A percentile compares a stretch with the other conserved stretches of the same genome.
These are phyloP conservation scores for Globisporangium perplexum DNA, from an alignment of 352 stramenopile species.

Conservation along the genomic window DNA sequence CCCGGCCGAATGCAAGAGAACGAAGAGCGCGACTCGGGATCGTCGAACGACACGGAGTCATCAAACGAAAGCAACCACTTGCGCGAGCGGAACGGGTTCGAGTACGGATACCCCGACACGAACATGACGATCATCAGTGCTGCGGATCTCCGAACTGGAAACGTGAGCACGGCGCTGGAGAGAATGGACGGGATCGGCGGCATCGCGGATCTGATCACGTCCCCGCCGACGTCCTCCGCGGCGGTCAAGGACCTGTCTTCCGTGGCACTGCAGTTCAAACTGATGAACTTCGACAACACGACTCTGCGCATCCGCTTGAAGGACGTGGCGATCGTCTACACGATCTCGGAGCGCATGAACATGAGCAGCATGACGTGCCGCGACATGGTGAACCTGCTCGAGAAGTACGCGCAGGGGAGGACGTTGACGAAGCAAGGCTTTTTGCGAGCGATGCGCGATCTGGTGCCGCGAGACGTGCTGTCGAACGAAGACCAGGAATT, in stretches of 20 bases:
- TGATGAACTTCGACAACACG: slow-evolving; percentile 84
- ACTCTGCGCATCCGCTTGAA: slow-evolving; percentile 76
- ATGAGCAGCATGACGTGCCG: slow-evolving; percentile 63
- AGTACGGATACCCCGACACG: slow-evolving; percentile 32
- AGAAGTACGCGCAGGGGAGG: slow-evolving; percentile 61
- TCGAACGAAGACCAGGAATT: slow-evolving; percentile 87
- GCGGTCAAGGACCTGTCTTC: slow-evolving; percentile 56
- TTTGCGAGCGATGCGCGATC: slow-evolving; percentile 67
- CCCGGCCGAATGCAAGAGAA: slow-evolving; percentile 9
- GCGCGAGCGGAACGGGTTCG: slow-evolving; percentile 31
- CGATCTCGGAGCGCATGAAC: slow-evolving; percentile 80
- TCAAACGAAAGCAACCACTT: slow-evolving; percentile 50
- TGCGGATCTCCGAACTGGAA: slow-evolving; percentile 26
- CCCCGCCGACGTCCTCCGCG: slow-evolving; percentile 32
- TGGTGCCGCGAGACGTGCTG: slow-evolving; percentile 62
- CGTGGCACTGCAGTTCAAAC: slow-evolving; percentile 79
- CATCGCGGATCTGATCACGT: slow-evolving; percentile 58
- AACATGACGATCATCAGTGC: slow-evolving; percentile 33
- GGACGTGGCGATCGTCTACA: slow-evolving; percentile 85
- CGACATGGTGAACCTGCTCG: slow-evolving; percentile 60
- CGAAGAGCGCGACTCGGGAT: slow-evolving; percentile 40
- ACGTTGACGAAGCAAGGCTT: slow-evolving; percentile 71
- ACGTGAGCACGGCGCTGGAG: slow-evolving; percentile 31
- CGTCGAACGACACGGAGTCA: slow-evolving; percentile 61
- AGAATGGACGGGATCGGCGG: slow-evolving; percentile 52